Evolutionary conservation across 306 rosid genomes (phyloP), one percentile per base, ranked within the genome.

Genomic region (Lathyrus tuberosus): DNA sequence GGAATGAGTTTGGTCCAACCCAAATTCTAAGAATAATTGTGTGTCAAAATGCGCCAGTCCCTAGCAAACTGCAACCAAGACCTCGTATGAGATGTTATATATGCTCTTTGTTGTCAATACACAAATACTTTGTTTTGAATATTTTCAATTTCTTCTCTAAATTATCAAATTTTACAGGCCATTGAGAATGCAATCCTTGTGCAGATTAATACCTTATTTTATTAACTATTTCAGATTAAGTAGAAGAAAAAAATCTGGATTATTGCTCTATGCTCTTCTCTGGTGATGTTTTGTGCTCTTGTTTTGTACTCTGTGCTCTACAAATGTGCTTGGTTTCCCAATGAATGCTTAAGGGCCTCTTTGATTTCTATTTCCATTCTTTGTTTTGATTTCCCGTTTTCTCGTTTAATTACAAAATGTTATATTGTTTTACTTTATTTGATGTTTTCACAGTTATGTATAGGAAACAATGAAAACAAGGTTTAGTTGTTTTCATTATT

Each of bases 321-420:
- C 24, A 57, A 62, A 16, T 53, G 14, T 69, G 69, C 66, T 73
- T 61, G 66, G 67, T 51, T 53, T 18, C 69, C 67, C 67, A 15
- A 8, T 41, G 57, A 66, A 8, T 47, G 44, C 66, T 30, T 57
- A 10, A 63, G 69, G 35, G 13, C 6, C 13, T 63, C 12, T 38
- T 41, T 42, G 4, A 20, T 63, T 41, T 63, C 37, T 63, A 63
- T 63, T 63, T 63, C 69, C 18, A 13, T 63, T 63, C 24, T 22
- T 22, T 20, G 67, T 41, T 41, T 63, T 38, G 6, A 22, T 42
- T 63, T 41, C 17, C 51, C 2, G 5, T 41, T 41, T 63, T 40
- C 35, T 1, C 18, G 20, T 40, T 63, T 41, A 63, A 12, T 17
- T 42, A 63, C 37, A 13, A 62, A 20, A 63, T 37, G 6, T 38